phyloP scores from a whole-genome alignment of 75 land plant genomes.

The Selaginella tamariscina region DNA sequence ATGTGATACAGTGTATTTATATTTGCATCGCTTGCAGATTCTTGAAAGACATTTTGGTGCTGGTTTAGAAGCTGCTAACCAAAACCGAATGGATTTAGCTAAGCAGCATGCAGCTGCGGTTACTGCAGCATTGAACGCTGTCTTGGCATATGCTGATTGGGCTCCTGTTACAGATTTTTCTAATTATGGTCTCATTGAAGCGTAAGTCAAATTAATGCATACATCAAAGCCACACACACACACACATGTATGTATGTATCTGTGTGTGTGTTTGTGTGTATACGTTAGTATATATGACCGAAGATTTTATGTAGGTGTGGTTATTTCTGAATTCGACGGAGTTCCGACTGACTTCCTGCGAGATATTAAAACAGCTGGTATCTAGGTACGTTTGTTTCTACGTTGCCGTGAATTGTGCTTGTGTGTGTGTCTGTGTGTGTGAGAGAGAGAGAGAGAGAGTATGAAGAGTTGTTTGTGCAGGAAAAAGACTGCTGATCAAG shows the following conservation, averaged over 20 bases:
- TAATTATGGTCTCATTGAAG: slow-evolving; percentile 56
- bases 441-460: too few relatives aligned
- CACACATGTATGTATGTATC: background rate
- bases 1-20: background rate
- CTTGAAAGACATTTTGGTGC: slow-evolving; percentile 66
- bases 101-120: slow-evolving; percentile 77
- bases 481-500: slow-evolving; percentile 65
- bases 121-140: slow-evolving; percentile 69
- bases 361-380: slow-evolving; percentile 69
- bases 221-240: background rate
- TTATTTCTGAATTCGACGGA: slow-evolving; percentile 43
- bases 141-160: slow-evolving; percentile 96
- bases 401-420: too few relatives aligned
- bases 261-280: background rate
- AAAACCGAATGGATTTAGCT: slow-evolving; percentile 48
- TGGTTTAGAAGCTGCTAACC: slow-evolving; percentile 37
- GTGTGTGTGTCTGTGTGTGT: too few relatives aligned
- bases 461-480: slow-evolving; percentile 40
- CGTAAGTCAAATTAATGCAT: slow-evolving; percentile 33
- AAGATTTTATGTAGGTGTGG: slow-evolving; percentile 47
- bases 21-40: slow-evolving; percentile 35
- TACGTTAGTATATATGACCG: background rate
- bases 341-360: slow-evolving; percentile 84
- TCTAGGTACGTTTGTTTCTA: slow-evolving; percentile 51
- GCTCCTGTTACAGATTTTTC: slow-evolving; percentile 73